Evolutionary conservation across 2,329 filamentous ascomycete genomes (phyloP).

Genomic region (Daldinia sp.): DNA sequence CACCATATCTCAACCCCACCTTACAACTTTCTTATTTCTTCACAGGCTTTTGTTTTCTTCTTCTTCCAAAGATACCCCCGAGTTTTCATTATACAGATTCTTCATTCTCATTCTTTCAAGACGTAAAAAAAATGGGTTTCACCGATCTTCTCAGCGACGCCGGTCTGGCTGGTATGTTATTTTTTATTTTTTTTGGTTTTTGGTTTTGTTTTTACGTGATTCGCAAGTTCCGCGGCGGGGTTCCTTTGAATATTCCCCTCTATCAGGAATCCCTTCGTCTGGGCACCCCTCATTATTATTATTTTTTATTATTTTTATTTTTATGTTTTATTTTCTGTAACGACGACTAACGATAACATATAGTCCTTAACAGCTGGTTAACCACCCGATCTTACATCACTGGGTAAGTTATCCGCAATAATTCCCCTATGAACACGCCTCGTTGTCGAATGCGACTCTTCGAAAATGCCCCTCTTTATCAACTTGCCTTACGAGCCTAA

Average conservation of each 20-base stretch:
- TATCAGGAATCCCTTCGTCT: conserved; percentile 15
- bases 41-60: conserved; percentile 42
- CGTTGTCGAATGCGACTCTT: conserved; percentile 17
- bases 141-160: conserved; percentile 65
- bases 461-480: conserved; percentile 4
- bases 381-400: conserved; percentile 74
- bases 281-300: not conserved
- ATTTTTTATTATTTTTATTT: not conserved
- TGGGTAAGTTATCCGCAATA: conserved; percentile 64
- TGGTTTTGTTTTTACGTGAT: not conserved
- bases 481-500: conserved; percentile 30
- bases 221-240: not conserved
- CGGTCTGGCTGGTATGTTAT: conserved; percentile 59
- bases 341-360: conserved; percentile 15
- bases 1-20: conserved; percentile 42
- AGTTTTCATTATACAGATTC: conserved; percentile 30
- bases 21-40: conserved; percentile 29
- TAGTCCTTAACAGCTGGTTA: conserved; percentile 67
- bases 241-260: not conserved
- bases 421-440: conserved; percentile 25
- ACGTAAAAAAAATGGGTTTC: conserved; percentile 64
- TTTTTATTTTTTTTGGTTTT: conserved; percentile 13
- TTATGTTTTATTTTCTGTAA: no score
- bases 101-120: conserved; percentile 26
- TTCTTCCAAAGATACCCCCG: conserved; percentile 46